Conservation (phyloP, 2,329 filamentous ascomycete genomes). For the Hysterium pulicare region DNA sequence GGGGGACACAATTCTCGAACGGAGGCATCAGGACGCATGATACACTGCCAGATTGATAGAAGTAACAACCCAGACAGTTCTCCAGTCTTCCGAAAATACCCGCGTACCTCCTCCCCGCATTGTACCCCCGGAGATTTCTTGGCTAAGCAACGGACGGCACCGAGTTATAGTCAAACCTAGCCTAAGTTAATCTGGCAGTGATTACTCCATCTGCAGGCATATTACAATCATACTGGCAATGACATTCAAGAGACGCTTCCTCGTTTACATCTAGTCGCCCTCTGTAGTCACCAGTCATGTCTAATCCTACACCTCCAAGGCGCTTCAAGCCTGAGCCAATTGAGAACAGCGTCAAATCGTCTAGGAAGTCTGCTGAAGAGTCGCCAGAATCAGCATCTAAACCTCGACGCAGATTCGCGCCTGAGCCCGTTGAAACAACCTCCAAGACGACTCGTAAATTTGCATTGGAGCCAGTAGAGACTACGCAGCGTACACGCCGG, state of each 20-base stretch:
- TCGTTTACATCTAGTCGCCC: constrained; percentile 1
- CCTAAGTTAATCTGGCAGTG: not conserved
- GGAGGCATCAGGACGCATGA: no score
- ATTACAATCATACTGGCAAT: not conserved
- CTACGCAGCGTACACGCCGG: constrained; percentile 45
- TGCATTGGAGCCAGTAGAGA: constrained; percentile 64
- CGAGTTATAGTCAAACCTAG: not conserved
- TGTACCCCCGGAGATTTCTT: constrained; percentile 6
- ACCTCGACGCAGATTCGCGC: constrained; percentile 38
- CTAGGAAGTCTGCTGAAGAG: constrained; percentile 55
- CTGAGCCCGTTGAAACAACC: constrained; percentile 70
- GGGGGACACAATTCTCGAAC: not conserved
- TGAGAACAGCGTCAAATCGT: constrained; percentile 22
- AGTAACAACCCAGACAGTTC: constrained; percentile 1
- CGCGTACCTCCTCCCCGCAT: constrained; percentile 18
- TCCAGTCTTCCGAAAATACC: constrained; percentile 13
- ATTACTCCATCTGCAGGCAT: constrained; percentile 1
- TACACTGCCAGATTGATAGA: no score
- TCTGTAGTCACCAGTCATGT: constrained; percentile 18
- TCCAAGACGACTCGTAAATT: constrained; percentile 54
- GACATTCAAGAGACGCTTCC: not conserved
- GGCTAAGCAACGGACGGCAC: constrained; percentile 10
- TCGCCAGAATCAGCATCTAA: constrained; percentile 59
- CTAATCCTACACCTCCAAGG: constrained; percentile 27
- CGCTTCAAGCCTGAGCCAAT: constrained; percentile 38